Evolutionary conservation across 2,329 filamentous ascomycete species (phyloP).

Genomic region (Lachnellula suecica): DNA sequence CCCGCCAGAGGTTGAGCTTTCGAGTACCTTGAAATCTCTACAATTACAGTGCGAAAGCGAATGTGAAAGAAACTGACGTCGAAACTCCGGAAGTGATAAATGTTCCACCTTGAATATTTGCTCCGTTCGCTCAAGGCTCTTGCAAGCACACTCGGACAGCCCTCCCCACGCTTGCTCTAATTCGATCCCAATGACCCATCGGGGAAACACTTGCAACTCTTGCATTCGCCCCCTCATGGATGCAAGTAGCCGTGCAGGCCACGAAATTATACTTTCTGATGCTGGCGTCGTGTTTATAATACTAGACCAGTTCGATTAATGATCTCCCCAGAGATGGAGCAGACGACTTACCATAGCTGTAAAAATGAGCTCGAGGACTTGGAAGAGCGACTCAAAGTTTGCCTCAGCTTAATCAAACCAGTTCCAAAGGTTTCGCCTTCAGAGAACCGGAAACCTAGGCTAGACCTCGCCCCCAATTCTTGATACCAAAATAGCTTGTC

Average conservation of each 20-base stretch:
- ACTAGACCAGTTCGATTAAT: background rate
- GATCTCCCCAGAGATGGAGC: background rate
- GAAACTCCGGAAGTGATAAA: conserved; percentile 11
- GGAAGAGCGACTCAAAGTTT: conserved; percentile 3
- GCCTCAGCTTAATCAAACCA: conserved; percentile 5
- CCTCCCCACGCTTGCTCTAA: conserved; percentile 13
- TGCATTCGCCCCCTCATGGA: conserved; percentile 1
- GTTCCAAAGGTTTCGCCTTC: conserved; percentile 9
- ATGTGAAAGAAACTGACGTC: conserved; percentile 11
- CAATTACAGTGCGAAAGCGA: conserved; percentile 8
- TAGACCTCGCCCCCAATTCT: conserved; percentile 6
- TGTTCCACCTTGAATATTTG: conserved; percentile 8
- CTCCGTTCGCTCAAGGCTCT: conserved; percentile 7
- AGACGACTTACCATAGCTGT: conserved; percentile 8
- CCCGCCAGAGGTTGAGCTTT: background rate
- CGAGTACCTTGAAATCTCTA: conserved; percentile 2
- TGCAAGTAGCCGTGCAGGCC: conserved; percentile 2
- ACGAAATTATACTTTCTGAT: conserved; percentile 4
- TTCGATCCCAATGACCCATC: conserved; percentile 10
- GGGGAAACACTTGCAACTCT: conserved; percentile 6
- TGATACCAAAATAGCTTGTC: conserved; percentile 16
- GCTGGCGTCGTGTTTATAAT: conserved; percentile 11
- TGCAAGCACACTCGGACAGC: conserved; percentile 10
- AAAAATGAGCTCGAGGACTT: conserved; percentile 5
- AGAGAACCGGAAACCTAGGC: conserved; percentile 1